phyloP scores from a whole-genome alignment of 2,329 filamentous ascomycete genomes.

The Venturiaceae sp. region DNA sequence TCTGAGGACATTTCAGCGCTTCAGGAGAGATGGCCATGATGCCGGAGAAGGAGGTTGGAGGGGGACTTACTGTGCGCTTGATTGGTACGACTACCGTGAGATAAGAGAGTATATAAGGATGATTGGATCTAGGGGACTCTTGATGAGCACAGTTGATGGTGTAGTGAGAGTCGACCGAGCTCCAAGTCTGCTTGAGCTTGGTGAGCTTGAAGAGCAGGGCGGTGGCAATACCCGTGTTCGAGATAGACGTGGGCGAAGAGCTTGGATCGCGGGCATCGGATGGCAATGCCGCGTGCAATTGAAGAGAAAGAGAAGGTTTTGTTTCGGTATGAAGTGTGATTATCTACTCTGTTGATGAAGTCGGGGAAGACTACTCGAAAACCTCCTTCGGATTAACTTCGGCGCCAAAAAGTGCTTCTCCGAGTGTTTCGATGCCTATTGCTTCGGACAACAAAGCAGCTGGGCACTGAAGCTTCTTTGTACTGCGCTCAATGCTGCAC shows the following conservation, averaged over 20 bases:
- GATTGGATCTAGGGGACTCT: background rate
- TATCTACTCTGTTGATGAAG: background rate
- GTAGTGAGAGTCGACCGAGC: background rate
- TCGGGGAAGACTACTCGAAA: background rate
- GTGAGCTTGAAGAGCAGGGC: background rate
- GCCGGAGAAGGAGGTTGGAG: too few relatives aligned
- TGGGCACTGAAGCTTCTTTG: background rate
- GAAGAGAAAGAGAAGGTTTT: background rate
- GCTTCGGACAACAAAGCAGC: background rate
- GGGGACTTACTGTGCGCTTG: too few relatives aligned
- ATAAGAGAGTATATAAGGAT: background rate
- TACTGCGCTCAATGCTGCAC: background rate
- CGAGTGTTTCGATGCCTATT: background rate
- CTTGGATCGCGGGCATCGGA: background rate
- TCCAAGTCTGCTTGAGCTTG: too few relatives aligned
- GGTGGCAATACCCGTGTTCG: too few relatives aligned
- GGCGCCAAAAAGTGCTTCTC: background rate
- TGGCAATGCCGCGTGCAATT: background rate
- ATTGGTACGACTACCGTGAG: too few relatives aligned
- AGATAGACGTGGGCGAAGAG: background rate
- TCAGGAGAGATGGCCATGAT: too few relatives aligned
- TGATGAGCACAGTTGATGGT: background rate
- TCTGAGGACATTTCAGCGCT: too few relatives aligned
- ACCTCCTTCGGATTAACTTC: background rate
- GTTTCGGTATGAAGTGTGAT: too few relatives aligned